Conservation (phyloP, 176 grass and related monocot species). For the Bothriochloa decipiens region DNA sequence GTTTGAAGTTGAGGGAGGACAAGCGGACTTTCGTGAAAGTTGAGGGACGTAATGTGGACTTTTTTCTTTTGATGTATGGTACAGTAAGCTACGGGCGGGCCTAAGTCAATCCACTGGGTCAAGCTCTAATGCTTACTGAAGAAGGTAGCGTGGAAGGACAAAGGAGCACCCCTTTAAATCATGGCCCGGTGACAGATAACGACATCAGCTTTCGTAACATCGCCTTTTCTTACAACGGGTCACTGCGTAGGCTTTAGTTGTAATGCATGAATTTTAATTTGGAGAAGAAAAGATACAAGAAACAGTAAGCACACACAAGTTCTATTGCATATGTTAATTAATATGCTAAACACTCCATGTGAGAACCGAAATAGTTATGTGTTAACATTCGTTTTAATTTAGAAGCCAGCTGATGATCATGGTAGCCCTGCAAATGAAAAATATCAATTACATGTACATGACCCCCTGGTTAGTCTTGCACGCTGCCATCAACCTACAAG, state of each 20-base stretch:
- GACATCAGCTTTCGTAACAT: not conserved
- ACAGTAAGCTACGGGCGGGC: too few species aligned
- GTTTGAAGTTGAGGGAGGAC: too few species aligned
- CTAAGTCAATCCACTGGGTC: not conserved
- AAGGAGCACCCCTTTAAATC: not conserved
- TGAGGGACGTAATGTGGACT: too few species aligned
- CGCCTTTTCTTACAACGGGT: constrained; percentile 1
- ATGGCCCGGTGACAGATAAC: not conserved
- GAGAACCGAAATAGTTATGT: not conserved
- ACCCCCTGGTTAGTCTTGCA: too few species aligned
- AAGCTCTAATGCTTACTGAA: not conserved
- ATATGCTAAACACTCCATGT: constrained; percentile 12
- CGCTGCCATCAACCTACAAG: constrained; percentile 24
- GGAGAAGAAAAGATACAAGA: not conserved
- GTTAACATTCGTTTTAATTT: constrained; percentile 2
- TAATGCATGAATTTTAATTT: not conserved
- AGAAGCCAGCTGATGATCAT: not conserved
- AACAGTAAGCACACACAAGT: not conserved
- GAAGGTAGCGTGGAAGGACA: not conserved
- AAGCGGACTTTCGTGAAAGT: too few species aligned
- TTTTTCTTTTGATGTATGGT: too few species aligned
- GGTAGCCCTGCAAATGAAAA: not conserved
- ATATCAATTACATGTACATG: not conserved
- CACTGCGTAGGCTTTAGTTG: not conserved
- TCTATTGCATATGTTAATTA: not conserved